Evolutionary conservation across 805 yeast species (phyloP).

Genomic region (Starmerella gropengiesseri): DNA sequence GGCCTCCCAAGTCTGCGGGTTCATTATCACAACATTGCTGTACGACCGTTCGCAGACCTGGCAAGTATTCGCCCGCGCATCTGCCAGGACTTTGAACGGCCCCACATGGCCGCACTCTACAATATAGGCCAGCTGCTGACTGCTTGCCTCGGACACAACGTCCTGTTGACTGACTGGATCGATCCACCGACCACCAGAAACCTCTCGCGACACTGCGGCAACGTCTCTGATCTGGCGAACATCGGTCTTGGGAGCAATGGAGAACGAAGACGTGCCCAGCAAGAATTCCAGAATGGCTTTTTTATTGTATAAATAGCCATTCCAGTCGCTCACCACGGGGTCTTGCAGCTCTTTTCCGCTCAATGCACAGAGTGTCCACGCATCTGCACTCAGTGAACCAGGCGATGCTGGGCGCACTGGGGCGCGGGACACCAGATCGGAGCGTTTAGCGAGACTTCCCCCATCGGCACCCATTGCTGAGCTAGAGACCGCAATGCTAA

Average conservation of each 20-base stretch:
- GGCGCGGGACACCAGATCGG: conserved; percentile 34
- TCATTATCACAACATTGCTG: conserved; percentile 30
- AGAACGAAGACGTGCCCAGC: conserved; percentile 30
- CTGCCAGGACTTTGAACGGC: conserved; percentile 17
- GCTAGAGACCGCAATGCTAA: not conserved
- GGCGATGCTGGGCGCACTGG: not conserved
- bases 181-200: conserved; percentile 25
- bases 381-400: conserved; percentile 16
- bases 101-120: conserved; percentile 32
- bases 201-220: conserved; percentile 33
- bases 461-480: conserved; percentile 41
- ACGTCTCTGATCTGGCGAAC: conserved; percentile 37
- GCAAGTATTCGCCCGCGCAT: conserved; percentile 20
- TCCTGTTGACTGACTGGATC: conserved; percentile 35
- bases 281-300: conserved; percentile 51
- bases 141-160: conserved; percentile 29
- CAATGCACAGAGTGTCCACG: conserved; percentile 41
- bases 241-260: conserved; percentile 26
- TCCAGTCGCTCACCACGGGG: conserved; percentile 51
- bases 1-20: conserved; percentile 29
- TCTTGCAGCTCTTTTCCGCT: conserved; percentile 35
- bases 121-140: conserved; percentile 35
- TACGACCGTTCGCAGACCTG: conserved; percentile 31
- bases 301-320: conserved; percentile 56
- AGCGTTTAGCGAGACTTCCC: conserved; percentile 54